Evolutionary conservation across 164 flowering plant genomes (phyloP).

Genomic region (Dillenia turbinata): DNA sequence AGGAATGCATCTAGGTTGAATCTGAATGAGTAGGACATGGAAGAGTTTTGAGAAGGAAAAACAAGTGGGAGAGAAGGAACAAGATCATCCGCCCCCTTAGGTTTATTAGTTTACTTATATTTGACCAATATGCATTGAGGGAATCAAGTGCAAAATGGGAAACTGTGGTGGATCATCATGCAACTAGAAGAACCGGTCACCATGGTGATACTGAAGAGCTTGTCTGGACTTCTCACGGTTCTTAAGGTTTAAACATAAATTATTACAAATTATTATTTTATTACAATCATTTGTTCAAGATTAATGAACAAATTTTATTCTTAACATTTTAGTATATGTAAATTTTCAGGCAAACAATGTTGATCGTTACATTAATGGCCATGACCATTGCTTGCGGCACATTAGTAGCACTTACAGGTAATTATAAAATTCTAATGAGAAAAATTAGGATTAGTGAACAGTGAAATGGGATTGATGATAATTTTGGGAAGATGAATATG

Average conservation of each 20-base stretch:
- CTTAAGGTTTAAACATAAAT: constrained; percentile 35
- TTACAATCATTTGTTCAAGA: background rate
- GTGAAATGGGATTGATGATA: too few relatives aligned
- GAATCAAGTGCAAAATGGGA: constrained; percentile 63
- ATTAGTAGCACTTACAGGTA: constrained; percentile 45
- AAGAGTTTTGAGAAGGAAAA: too few relatives aligned
- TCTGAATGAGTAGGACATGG: too few relatives aligned
- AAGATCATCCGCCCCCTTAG: constrained; percentile 30
- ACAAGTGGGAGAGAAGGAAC: constrained; percentile 2
- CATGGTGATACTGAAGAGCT: constrained; percentile 60
- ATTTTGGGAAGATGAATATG: background rate
- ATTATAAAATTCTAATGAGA: background rate
- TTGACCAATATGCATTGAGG: constrained; percentile 20
- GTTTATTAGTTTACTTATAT: too few relatives aligned
- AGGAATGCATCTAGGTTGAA: too few relatives aligned
- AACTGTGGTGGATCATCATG: constrained; percentile 66
- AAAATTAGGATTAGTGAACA: background rate
- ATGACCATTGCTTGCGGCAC: constrained; percentile 68
- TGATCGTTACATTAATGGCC: constrained; percentile 70
- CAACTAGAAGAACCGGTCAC: constrained; percentile 51
- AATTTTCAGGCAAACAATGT: constrained; percentile 43
- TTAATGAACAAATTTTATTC: background rate
- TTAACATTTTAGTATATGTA: too few relatives aligned
- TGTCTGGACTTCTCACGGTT: constrained; percentile 39
- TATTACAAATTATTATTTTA: background rate